Percentiles rank a stretch among this genome's conserved stretches.
Evolutionary conservation across 176 grass and related monocot genomes (phyloP).

Genomic region (Aegilops speltoides): DNA sequence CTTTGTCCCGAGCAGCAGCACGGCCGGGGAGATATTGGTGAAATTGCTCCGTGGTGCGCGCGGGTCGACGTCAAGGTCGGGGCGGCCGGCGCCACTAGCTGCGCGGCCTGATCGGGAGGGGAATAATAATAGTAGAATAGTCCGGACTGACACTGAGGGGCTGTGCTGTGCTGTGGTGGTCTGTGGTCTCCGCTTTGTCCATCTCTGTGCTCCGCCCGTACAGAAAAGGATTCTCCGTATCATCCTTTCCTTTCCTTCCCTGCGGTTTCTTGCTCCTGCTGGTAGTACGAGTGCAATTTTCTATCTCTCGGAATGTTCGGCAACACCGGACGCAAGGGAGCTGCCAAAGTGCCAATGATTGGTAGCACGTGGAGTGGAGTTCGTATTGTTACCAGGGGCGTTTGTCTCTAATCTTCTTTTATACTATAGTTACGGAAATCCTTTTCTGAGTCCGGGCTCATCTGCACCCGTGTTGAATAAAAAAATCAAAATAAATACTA

Average conservation of each 20-base stretch:
- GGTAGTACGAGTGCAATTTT: too few species aligned
- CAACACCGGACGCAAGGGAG: background rate
- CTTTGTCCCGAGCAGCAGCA: too few species aligned
- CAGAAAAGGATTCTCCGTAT: conserved; percentile 20
- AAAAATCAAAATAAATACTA: too few species aligned
- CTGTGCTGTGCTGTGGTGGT: too few species aligned
- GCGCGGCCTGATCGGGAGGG: background rate
- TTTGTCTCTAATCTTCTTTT: background rate
- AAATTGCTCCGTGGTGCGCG: background rate
- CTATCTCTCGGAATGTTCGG: background rate
- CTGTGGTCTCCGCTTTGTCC: background rate
- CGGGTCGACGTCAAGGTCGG: background rate
- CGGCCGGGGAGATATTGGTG: background rate
- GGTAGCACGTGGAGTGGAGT: background rate
- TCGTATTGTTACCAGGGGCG: background rate
- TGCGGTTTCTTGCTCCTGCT: background rate
- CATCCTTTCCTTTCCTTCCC: background rate
- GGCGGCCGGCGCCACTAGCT: background rate
- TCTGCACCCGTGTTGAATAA: too few species aligned
- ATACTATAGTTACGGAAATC: too few species aligned
- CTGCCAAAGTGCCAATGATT: background rate
- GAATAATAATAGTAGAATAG: background rate
- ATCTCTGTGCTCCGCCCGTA: background rate
- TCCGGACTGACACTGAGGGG: background rate
- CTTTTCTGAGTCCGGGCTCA: too few species aligned